Base-by-base conservation (phyloP, 2,329 filamentous ascomycete species). In the Geosmithia morbida region DNA sequence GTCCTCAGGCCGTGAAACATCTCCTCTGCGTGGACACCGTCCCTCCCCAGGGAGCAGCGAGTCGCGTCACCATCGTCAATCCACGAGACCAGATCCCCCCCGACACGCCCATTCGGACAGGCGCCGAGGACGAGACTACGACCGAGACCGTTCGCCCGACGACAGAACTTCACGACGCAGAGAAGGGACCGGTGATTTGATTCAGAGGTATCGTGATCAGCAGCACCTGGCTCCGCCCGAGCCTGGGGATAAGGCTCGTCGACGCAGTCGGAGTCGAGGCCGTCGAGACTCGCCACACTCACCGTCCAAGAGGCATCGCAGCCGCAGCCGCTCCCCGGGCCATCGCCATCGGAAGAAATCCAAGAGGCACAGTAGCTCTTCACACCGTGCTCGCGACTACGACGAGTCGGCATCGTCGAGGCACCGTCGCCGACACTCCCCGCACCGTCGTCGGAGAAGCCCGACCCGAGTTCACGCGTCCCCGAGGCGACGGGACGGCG, bases 301-400 rank as follows among this genome's bases (percentile, higher is more conserved):
- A 11, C 63, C 65, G 6, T 51, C 61, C 37, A 71, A 71, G 53
- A 61, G 68, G 46, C 60, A 62, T 44, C 62, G 69, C 49, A 70
- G 63, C 49, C 62, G 62, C 46, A 71, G 66, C 44, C 64, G 57
- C n/a, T 62, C 69, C 2, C 56, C 61, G 19, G 61, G 58, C 2
- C 55, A 56, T 5, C 61, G 60, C 30, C 63, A 62, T 45, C 60
- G 64, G 22, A 72, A 72, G 54, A 66, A 57, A 58, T 66, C 61
- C 17, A 61, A 59, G 50, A 57, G 59, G 50, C 55, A 58, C 3
- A 55, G 58, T 44, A 64, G 62, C 44, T 57, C 61, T 19, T 68
- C 69, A 52, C 50, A 53, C 48, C 51, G 44, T 52, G 65, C 65
- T 59, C 61, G 61, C 48, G 61, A 59, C 43, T 61, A 63, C 45